Evolutionary conservation across 768 basidiomycete species (phyloP).

Genomic region (Mrakia blollopis): DNA sequence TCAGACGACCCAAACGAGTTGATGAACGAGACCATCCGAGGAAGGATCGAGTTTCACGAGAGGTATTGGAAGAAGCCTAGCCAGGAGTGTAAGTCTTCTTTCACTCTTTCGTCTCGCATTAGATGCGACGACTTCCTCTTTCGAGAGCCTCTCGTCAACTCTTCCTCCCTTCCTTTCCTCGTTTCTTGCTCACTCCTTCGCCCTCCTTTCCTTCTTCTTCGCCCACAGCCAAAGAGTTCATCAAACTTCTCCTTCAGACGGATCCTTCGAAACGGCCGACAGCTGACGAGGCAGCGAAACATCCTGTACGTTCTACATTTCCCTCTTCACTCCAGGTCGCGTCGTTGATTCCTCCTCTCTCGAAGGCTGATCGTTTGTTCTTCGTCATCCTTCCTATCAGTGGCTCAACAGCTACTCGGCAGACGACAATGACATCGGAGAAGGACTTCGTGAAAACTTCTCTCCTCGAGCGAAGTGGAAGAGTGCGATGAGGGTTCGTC

Average conservation of each 20-base stretch:
- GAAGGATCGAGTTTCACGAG: slow-evolving; percentile 84
- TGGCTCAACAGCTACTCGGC: slow-evolving; percentile 71
- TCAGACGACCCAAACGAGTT: slow-evolving; percentile 71
- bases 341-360: not conserved
- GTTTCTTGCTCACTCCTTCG: not conserved
- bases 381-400: slow-evolving; percentile 43
- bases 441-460: slow-evolving; percentile 68
- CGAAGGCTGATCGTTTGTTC: not conserved
- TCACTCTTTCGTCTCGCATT: no score
- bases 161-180: not conserved
- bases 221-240: slow-evolving; percentile 74
- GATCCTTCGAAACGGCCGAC: slow-evolving; percentile 69
- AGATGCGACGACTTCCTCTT: no score
- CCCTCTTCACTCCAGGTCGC: not conserved
- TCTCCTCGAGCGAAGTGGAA: slow-evolving; percentile 21
- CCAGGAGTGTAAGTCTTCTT: slow-evolving; percentile 3
- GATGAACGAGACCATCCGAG: slow-evolving; percentile 75
- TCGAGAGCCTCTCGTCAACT: not conserved
- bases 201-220: not conserved
- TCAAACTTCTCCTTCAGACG: slow-evolving; percentile 62
- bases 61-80: slow-evolving; percentile 77
- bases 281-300: slow-evolving; percentile 62
- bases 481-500: slow-evolving; percentile 15
- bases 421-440: slow-evolving; percentile 66
- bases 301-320: slow-evolving; percentile 54